Percentiles rank a stretch among this genome's conserved stretches.
Evolutionary conservation across 2,329 filamentous ascomycete species (phyloP).

Genomic region (Neophaeococcomyces mojaviensis): DNA sequence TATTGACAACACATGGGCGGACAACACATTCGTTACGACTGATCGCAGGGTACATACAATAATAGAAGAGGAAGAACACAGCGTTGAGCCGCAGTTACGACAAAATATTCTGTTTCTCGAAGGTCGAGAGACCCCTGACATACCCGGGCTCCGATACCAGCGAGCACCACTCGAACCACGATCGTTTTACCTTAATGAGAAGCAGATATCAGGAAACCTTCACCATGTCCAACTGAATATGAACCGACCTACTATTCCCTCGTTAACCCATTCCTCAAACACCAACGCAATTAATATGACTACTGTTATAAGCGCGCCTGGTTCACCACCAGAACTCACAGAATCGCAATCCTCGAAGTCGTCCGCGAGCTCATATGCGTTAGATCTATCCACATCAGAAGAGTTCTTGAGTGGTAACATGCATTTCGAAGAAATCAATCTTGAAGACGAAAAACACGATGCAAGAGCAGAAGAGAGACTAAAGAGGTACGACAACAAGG

Average conservation of each 20-base stretch:
- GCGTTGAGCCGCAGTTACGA: neutral
- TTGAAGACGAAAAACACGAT: constrained; percentile 59
- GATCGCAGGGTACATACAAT: neutral
- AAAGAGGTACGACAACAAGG: neutral
- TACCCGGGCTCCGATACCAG: too few species aligned
- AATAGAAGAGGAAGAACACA: neutral
- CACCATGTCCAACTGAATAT: neutral
- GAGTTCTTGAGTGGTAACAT: constrained; percentile 60
- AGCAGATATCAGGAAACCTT: too few species aligned
- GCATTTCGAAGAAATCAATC: constrained; percentile 88
- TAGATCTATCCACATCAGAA: constrained; percentile 57
- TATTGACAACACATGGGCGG: neutral
- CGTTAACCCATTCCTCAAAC: constrained; percentile 3
- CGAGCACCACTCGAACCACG: neutral
- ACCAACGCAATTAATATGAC: constrained; percentile 26
- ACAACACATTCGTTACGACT: constrained; percentile 2
- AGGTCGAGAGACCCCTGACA: neutral
- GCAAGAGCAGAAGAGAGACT: neutral
- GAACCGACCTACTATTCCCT: neutral
- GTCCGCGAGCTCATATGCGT: constrained; percentile 66
- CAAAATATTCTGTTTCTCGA: neutral
- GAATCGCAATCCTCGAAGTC: constrained; percentile 85
- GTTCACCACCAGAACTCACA: constrained; percentile 71
- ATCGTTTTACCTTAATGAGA: neutral
- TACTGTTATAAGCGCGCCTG: constrained; percentile 42